Evolutionary conservation across 352 stramenopile genomes (phyloP).

Genomic region (Globisporangium mamillatum): DNA sequence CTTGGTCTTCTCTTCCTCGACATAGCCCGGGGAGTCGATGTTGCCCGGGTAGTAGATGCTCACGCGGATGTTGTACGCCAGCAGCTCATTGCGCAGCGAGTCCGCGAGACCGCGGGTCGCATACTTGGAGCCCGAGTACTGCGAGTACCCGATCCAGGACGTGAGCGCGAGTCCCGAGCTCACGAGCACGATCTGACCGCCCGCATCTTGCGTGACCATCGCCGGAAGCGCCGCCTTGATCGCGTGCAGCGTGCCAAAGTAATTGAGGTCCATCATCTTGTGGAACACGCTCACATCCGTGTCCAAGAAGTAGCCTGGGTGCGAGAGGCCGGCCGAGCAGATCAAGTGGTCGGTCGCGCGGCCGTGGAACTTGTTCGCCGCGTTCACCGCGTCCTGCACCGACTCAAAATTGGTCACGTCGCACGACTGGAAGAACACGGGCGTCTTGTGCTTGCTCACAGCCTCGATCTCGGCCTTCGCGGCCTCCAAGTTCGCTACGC

Average conservation of each 20-base stretch:
- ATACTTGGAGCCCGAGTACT: conserved; percentile 84
- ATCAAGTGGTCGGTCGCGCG: conserved; percentile 70
- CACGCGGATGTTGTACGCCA: conserved; percentile 65
- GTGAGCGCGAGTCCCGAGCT: conserved; percentile 65
- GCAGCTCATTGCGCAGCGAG: conserved; percentile 74
- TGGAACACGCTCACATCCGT: conserved; percentile 67
- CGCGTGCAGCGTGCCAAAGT: conserved; percentile 77
- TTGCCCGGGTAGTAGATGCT: conserved; percentile 82
- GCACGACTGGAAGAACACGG: conserved; percentile 69
- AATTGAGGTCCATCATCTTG: conserved; percentile 87
- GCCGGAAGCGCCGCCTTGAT: conserved; percentile 79
- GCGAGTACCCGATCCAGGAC: conserved; percentile 80
- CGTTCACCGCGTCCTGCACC: conserved; percentile 59
- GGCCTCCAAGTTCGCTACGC: conserved; percentile 50
- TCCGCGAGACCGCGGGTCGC: conserved; percentile 77
- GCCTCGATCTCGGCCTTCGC: conserved; percentile 62
- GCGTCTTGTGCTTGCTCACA: conserved; percentile 28
- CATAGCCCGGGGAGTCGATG: conserved; percentile 78
- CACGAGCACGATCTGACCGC: conserved; percentile 69
- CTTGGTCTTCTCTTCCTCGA: conserved; percentile 76
- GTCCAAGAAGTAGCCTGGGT: conserved; percentile 74
- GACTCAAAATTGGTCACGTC: conserved; percentile 66
- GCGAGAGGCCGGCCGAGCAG: conserved; percentile 58
- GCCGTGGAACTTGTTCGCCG: conserved; percentile 64
- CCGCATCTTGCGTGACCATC: conserved; percentile 63